These are phyloP conservation scores for Blastocystis sp. DNA, from an alignment of 352 stramenopile species.

Conservation along the genomic window DNA sequence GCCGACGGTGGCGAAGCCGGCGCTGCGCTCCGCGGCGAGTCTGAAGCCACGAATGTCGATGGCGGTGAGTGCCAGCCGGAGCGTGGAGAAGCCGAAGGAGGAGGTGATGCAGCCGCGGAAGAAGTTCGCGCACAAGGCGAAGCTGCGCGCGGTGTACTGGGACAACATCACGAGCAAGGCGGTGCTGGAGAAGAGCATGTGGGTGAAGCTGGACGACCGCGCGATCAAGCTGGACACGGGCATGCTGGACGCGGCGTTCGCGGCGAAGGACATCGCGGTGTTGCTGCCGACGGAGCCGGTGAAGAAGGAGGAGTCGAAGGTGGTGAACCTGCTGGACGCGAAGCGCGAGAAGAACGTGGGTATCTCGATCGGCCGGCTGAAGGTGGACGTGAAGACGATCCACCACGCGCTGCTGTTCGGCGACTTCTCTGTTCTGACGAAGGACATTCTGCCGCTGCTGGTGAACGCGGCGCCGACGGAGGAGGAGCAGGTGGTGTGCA, in stretches of 20 bases:
- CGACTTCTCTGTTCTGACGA: constrained; percentile 69
- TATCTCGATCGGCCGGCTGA: constrained; percentile 72
- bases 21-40: not conserved
- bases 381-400: constrained; percentile 59
- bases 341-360: constrained; percentile 73
- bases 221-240: constrained; percentile 37
- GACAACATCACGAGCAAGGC: constrained; percentile 11
- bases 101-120: constrained; percentile 6
- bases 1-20: not conserved
- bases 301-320: constrained; percentile 21
- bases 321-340: constrained; percentile 71
- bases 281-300: not conserved
- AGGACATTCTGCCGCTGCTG: constrained; percentile 71
- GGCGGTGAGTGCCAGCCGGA: not conserved
- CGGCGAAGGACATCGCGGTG: not conserved
- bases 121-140: not conserved
- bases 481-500: constrained; percentile 63
- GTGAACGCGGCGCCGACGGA: constrained; percentile 71
- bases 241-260: constrained; percentile 33
- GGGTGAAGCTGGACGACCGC: constrained; percentile 22
- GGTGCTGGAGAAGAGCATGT: constrained; percentile 41
- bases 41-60: not conserved
- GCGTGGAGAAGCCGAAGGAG: constrained; percentile 3
- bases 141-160: constrained; percentile 55
- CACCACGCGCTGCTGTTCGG: constrained; percentile 67